Conservation (phyloP, 768 basidiomycete species). For the Boletus subcaerulescens region DNA sequence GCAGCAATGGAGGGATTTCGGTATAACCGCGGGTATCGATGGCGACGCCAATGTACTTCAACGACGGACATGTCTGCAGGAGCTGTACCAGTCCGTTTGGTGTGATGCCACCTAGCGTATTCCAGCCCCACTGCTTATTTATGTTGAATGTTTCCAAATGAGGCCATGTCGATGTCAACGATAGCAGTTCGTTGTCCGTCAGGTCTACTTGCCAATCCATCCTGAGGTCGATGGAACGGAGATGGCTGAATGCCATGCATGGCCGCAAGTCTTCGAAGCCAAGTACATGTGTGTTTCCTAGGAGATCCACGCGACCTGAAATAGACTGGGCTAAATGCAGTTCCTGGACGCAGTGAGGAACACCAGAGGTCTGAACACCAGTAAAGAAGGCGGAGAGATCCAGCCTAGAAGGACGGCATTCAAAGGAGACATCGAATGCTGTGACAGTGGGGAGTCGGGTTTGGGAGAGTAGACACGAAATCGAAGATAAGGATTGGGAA, state of each 20-base stretch:
- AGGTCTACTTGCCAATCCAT: background rate
- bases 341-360: background rate
- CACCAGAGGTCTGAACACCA: background rate
- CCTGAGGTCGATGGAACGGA: no score
- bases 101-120: background rate
- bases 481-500: background rate
- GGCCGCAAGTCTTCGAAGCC: no score
- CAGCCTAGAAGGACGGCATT: background rate
- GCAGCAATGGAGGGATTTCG: no score
- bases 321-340: no score
- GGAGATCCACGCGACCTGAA: no score
- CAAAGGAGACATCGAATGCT: background rate
- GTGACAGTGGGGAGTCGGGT: background rate
- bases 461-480: background rate
- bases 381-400: background rate
- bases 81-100: background rate
- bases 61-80: background rate
- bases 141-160: background rate
- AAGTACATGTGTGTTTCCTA: no score
- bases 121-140: background rate
- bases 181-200: background rate
- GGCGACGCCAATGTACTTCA: background rate
- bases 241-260: no score
- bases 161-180: background rate
- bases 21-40: background rate